A percentile compares a stretch with the other conserved stretches of the same genome.
Conservation (phyloP, 352 stramenopile species). For the Phytophthora boehmeriae region DNA sequence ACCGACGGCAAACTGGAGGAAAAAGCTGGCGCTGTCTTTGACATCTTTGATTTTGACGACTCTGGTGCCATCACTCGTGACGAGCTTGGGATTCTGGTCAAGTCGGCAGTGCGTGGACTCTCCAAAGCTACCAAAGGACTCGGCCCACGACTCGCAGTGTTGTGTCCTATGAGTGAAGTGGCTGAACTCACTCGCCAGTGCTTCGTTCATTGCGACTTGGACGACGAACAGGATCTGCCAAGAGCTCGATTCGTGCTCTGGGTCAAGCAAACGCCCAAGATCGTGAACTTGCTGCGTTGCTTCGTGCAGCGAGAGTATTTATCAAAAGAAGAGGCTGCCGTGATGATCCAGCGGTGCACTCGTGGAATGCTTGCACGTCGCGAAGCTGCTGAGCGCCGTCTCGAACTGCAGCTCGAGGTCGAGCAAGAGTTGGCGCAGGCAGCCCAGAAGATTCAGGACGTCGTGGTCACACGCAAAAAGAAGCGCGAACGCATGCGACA, state of each 20-base stretch:
- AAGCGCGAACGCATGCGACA: constrained; percentile 64
- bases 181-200: constrained; percentile 63
- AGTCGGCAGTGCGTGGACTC: constrained; percentile 67
- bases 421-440: constrained; percentile 62
- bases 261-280: constrained; percentile 75
- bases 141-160: constrained; percentile 50
- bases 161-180: constrained; percentile 72
- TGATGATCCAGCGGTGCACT: constrained; percentile 57
- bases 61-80: constrained; percentile 73
- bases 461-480: constrained; percentile 67
- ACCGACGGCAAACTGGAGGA: constrained; percentile 60
- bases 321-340: constrained; percentile 55
- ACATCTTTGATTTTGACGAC: constrained; percentile 80
- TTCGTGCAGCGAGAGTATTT: constrained; percentile 75
- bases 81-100: constrained; percentile 77
- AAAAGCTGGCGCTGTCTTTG: constrained; percentile 67
- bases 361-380: constrained; percentile 59
- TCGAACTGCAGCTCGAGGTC: constrained; percentile 59
- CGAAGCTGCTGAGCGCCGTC: constrained; percentile 50
- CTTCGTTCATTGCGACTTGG: constrained; percentile 67
- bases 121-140: constrained; percentile 72
- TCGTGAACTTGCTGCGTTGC: constrained; percentile 71
- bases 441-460: constrained; percentile 70
- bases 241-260: constrained; percentile 59
- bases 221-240: constrained; percentile 68